Base-by-base conservation (phyloP, 169 alveolate species). In the Eimeria brunetti region DNA sequence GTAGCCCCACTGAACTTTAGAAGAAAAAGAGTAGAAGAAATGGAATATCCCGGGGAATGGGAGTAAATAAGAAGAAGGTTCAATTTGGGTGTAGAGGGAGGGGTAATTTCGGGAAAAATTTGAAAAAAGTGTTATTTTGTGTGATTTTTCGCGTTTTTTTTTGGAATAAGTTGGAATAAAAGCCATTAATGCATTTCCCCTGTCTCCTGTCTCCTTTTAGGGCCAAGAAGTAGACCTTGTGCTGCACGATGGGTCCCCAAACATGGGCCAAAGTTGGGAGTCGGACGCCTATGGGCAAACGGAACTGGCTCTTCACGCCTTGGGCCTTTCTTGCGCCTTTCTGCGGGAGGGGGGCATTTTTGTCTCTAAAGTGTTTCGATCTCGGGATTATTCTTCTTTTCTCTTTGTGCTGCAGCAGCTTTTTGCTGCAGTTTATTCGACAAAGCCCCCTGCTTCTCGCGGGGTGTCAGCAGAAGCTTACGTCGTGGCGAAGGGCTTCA, bases 241-340 rank as follows among this genome's bases (percentile, higher is more conserved):
- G 18, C 97, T 99, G 18, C 99, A 99, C 96, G 99, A 99, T 97
- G 99, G 99, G 24, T 99, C 99, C 30, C 99, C 99, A 24, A 99
- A 99, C 97, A 99, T 99, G 94, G 99, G 99, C 75, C 98, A 99
- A 9, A 98, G 98, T 94, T 99, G 99, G 99, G 97, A 98, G 36
- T 98, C 98, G 95, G 99, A 99, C 97, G 99, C 99, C 22, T 99
- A 98, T 96, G 97, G 97, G 92, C 99, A 99, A 97, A 99, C 98
- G 94, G 99, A 99, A 84, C 97, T 99, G 93, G 99, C 98, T 51
- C 97, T 99, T 62, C 97, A 96, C 89, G 99, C 99, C 24, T 96
- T 98, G 60, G 98, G 98, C 95, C 95, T 99, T 51, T 99, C 99
- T 6, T 97, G 98, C 64, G 97, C 97, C 80, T 97, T 98, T 86